These are phyloP conservation scores for Cladosporium sp. DNA, from an alignment of 2,329 filamentous ascomycete genomes.

Conservation along the genomic window DNA sequence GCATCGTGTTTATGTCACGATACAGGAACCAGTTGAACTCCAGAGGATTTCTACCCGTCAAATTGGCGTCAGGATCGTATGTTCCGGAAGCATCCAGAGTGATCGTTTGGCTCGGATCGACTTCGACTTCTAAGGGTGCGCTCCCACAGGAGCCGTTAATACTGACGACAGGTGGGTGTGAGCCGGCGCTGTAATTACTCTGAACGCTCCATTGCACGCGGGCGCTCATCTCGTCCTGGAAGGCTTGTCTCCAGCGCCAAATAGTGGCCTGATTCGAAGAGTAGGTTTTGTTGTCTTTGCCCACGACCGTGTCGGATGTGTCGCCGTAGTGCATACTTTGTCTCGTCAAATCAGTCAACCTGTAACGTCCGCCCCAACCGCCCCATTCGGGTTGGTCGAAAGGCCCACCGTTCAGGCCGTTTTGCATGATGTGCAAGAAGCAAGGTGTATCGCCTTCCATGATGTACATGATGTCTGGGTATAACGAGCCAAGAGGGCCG, in stretches of 20 bases:
- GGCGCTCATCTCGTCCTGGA: conserved; percentile 48
- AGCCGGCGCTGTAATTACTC: conserved; percentile 33
- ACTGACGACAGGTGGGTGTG: conserved; percentile 45
- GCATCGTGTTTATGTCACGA: conserved; percentile 37
- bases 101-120: conserved; percentile 37
- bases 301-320: conserved; percentile 34
- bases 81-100: conserved; percentile 43
- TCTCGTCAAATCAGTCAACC: conserved; percentile 31
- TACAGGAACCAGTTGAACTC: conserved; percentile 51
- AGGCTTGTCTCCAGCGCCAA: conserved; percentile 51
- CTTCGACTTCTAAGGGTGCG: conserved; percentile 37
- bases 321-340: conserved; percentile 35
- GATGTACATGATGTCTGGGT: conserved; percentile 46
- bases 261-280: conserved; percentile 46
- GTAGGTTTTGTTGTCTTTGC: conserved; percentile 30
- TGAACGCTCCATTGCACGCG: conserved; percentile 45
- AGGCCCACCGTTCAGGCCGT: conserved; percentile 39
- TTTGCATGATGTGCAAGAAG: conserved; percentile 47
- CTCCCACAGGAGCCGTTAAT: conserved; percentile 39
- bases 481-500: conserved; percentile 39
- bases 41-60: conserved; percentile 25
- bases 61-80: conserved; percentile 44
- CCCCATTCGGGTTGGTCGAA: conserved; percentile 46
- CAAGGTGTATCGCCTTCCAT: conserved; percentile 52
- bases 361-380: conserved; percentile 49